Evolutionary conservation across 495 filamentous ascomycete genomes (phyloP), one percentile per base, ranked within the genome.

Genomic region (Oidiodendron maius): DNA sequence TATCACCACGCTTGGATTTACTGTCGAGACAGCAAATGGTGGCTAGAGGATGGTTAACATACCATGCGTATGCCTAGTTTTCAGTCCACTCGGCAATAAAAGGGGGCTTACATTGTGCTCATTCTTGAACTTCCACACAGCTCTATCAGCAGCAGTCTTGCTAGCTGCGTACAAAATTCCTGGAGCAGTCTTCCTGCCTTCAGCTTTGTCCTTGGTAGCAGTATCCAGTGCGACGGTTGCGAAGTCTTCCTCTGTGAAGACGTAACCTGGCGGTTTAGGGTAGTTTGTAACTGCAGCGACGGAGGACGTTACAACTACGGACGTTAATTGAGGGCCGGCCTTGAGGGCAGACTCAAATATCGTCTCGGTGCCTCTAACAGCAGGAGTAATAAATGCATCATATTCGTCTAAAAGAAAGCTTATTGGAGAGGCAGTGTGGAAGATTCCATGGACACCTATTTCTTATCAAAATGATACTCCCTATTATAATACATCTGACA

Each of bases 361-460:
- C 15, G 36, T 40, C 10, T 50, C 40, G 38, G 15, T 50, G 5
- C 61, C 60, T 15, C 15, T 40, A 3, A 62, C 47, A n/a, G 61
- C 61, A 3, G 55, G 55, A 21, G 35, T 36, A 25, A 56, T 44
- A 17, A 51, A 38, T 25, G 56, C 16, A 3, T 59, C 47, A 28
- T 50, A 59, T 3, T 24, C 48, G 1, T 28, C 51, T 2, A 49
- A 9, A 4, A 34, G 26, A 28, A 59, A 59, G 34, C 50, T 40
- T 16, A 59, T 45, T 3, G 57, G 57, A 1, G 61, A 63, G 6
- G 61, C 61, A 12, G 59, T 61, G 53, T 63, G 61, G 46, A 61
- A 54, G 37, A 61, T 59, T 9, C 51, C 58, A 47, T 55, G 12
- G 18, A 57, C 55, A 10, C 61, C 61, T 63, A 35, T 15, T n/a